Conservation (phyloP, 176 grass and related monocot species). For the Sorghum bicolor region DNA sequence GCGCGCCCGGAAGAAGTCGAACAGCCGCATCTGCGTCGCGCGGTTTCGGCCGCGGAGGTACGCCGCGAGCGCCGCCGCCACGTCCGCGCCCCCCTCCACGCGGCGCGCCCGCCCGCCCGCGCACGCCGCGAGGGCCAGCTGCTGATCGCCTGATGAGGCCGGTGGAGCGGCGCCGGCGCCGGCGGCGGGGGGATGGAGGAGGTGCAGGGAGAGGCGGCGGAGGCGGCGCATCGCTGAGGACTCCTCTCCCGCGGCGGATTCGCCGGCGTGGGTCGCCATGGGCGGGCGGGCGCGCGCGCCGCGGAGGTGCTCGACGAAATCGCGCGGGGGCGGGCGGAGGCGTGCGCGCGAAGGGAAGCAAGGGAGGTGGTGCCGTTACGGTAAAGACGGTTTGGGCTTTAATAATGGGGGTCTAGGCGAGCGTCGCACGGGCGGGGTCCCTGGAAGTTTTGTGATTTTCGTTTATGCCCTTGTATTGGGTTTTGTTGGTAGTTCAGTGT, state of each 20-base stretch:
- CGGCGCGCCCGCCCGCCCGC: conserved; percentile 30
- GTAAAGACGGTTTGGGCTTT: neutral
- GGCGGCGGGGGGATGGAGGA: conserved; percentile 35
- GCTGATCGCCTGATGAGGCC: too few species aligned
- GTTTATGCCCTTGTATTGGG: rapidly evolving
- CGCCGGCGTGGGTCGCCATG: neutral
- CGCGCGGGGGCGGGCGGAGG: neutral
- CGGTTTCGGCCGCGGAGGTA: conserved; percentile 54
- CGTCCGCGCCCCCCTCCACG: conserved; percentile 42
- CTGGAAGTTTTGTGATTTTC: rapidly evolving
- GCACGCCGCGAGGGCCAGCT: conserved; percentile 51
- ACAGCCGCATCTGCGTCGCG: conserved; percentile 51
- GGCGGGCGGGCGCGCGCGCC: neutral
- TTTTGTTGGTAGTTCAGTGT: rapidly evolving
- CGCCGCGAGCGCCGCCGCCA: conserved; percentile 45
- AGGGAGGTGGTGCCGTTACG: conserved; percentile 21
- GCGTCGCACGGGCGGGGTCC: neutral
- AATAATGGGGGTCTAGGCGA: neutral
- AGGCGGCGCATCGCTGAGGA: conserved; percentile 51
- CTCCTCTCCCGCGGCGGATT: neutral
- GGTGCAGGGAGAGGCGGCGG: conserved; percentile 54
- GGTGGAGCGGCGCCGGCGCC: too few species aligned
- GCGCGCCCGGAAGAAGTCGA: conserved; percentile 65
- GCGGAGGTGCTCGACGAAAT: conserved; percentile 27
- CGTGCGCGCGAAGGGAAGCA: conserved; percentile 21